Conservation (phyloP, 257 asterid genomes). For the Agastache rugosa region DNA sequence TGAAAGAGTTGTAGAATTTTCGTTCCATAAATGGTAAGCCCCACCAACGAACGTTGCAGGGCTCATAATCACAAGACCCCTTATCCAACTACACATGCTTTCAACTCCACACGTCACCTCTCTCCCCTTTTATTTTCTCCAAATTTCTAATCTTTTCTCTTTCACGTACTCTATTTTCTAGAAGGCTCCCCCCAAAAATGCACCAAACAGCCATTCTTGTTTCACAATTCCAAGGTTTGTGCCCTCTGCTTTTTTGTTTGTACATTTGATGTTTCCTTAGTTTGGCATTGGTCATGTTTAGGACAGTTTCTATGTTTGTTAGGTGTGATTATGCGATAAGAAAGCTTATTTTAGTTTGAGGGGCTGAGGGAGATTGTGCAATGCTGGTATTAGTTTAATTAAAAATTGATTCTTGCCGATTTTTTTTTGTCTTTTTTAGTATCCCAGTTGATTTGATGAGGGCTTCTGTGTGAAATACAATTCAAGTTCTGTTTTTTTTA, state of each 20-base stretch:
- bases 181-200: constrained; percentile 29
- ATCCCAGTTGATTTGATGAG: constrained; percentile 3
- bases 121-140: constrained; percentile 14
- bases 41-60: constrained; percentile 61
- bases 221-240: constrained; percentile 44
- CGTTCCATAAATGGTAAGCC: constrained; percentile 1
- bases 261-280: background rate
- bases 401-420: constrained; percentile 27
- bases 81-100: constrained; percentile 50
- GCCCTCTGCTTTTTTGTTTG: background rate
- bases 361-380: constrained; percentile 15
- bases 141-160: constrained; percentile 8
- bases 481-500: constrained; percentile 4
- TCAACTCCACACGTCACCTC: constrained; percentile 48
- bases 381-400: constrained; percentile 3
- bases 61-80: constrained; percentile 46
- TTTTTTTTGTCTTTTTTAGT: background rate
- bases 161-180: constrained; percentile 19
- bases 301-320: background rate
- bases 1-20: background rate
- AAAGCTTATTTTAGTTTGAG: constrained; percentile 10
- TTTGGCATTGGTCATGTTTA: constrained; percentile 19
- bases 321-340: constrained; percentile 21
- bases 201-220: constrained; percentile 25
- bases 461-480: background rate